Conservation (phyloP, 306 rosid species). For the Cucurbita maxima region DNA sequence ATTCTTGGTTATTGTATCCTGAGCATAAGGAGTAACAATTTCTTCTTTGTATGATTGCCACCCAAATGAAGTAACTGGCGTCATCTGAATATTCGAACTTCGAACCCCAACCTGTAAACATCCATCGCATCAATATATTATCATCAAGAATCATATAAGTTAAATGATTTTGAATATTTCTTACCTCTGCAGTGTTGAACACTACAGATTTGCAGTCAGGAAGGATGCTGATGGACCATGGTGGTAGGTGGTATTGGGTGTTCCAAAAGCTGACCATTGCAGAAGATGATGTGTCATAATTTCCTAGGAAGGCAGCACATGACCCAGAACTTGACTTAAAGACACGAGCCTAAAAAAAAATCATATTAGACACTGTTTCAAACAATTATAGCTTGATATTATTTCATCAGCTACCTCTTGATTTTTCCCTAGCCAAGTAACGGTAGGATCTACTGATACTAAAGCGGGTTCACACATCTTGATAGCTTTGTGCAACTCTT, state of each 20-base stretch:
- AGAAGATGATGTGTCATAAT: constrained; percentile 36
- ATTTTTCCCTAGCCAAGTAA: constrained; percentile 47
- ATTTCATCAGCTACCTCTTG: constrained; percentile 40
- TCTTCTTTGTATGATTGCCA: constrained; percentile 76
- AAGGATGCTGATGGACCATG: constrained; percentile 88
- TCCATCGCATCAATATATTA: neutral
- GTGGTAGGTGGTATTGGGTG: constrained; percentile 50
- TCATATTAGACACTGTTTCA: neutral
- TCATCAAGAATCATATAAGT: too few relatives aligned
- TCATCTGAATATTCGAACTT: constrained; percentile 43
- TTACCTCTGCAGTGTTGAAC: constrained; percentile 81
- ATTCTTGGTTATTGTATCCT: constrained; percentile 25
- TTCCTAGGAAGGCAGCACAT: constrained; percentile 81
- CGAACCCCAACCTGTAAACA: constrained; percentile 35
- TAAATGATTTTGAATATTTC: neutral
- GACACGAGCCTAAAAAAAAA: constrained; percentile 46
- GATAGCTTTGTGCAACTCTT: constrained; percentile 72
- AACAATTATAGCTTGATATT: neutral
- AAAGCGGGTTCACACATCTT: constrained; percentile 57
- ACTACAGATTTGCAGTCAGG: constrained; percentile 78
- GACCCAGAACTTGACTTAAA: constrained; percentile 39
- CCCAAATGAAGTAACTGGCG: constrained; percentile 27
- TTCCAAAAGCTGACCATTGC: constrained; percentile 47
- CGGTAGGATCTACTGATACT: constrained; percentile 49
- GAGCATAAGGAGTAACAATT: constrained; percentile 30